Percentiles rank a stretch among this genome's conserved stretches.
phyloP scores from a whole-genome alignment of 768 basidiomycete genomes.

The Serpula lacrymans region DNA sequence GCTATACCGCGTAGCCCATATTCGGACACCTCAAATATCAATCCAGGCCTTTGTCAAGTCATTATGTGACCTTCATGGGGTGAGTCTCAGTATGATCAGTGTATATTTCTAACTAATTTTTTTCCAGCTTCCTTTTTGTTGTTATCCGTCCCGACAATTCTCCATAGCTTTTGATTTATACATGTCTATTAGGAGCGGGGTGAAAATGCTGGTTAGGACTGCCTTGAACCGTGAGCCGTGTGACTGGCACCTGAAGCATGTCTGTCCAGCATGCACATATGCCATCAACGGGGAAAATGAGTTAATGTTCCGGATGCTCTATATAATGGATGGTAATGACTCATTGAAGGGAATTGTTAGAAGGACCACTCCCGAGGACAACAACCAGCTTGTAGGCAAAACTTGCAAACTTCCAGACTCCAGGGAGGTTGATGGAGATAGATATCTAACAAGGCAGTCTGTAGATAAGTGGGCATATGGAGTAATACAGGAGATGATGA shows the following conservation, averaged over 20 bases:
- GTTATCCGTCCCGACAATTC: background rate
- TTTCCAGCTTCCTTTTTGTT: background rate
- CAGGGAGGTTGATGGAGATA: background rate
- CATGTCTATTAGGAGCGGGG: background rate
- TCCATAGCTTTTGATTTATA: background rate
- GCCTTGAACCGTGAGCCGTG: background rate
- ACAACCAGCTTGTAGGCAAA: background rate
- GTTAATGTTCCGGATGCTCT: constrained; percentile 1
- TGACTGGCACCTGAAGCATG: constrained; percentile 5
- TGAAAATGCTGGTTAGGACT: background rate
- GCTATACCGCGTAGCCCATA: background rate
- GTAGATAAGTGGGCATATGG: no score
- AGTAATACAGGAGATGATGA: no score
- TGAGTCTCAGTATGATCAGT: background rate
- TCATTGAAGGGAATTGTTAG: background rate
- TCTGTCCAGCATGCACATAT: constrained; percentile 2
- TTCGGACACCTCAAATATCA: background rate
- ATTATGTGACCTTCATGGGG: background rate
- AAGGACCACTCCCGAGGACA: background rate
- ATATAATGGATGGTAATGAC: no score
- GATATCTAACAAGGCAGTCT: no score
- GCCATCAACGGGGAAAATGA: background rate
- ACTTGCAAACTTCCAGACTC: no score
- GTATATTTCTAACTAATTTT: no score
- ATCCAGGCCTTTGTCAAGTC: constrained; percentile 1